These are phyloP conservation scores for Scedosporium dehoogii DNA, from an alignment of 2,329 filamentous ascomycete genomes.

Conservation along the genomic window DNA sequence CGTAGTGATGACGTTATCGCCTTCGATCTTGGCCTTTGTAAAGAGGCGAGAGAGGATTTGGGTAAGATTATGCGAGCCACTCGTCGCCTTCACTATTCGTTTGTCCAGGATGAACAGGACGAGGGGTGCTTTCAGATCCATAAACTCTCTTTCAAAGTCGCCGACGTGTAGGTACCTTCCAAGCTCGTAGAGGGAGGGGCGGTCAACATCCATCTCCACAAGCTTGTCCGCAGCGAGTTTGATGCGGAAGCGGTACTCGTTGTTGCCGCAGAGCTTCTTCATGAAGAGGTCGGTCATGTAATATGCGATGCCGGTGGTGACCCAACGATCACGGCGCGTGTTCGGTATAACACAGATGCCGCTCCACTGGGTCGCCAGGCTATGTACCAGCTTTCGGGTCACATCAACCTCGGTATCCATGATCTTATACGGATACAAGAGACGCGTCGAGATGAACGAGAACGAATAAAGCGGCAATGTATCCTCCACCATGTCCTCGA, in stretches of 20 bases:
- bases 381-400: conserved; percentile 70
- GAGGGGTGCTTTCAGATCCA: conserved; percentile 80
- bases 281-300: conserved; percentile 95
- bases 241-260: conserved; percentile 85
- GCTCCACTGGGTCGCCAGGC: conserved; percentile 86
- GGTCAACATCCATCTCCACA: conserved; percentile 68
- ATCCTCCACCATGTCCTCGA: conserved; percentile 76
- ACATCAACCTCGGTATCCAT: conserved; percentile 78
- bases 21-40: conserved; percentile 66
- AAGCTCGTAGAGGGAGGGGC: conserved; percentile 73
- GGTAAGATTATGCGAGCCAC: conserved; percentile 68
- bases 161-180: conserved; percentile 72
- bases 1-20: conserved; percentile 64
- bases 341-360: conserved; percentile 87
- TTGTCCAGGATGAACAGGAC: conserved; percentile 92
- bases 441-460: conserved; percentile 74
- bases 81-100: conserved; percentile 74
- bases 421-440: conserved; percentile 77
- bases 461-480: conserved; percentile 71
- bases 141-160: conserved; percentile 78
- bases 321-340: conserved; percentile 73
- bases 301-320: conserved; percentile 79
- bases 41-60: conserved; percentile 81
- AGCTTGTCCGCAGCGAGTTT: conserved; percentile 76
- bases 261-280: conserved; percentile 83